A percentile compares a stretch with the other conserved stretches of the same genome.
Conservation (phyloP, 768 basidiomycete species). For the Pleurotus tuoliensis region DNA sequence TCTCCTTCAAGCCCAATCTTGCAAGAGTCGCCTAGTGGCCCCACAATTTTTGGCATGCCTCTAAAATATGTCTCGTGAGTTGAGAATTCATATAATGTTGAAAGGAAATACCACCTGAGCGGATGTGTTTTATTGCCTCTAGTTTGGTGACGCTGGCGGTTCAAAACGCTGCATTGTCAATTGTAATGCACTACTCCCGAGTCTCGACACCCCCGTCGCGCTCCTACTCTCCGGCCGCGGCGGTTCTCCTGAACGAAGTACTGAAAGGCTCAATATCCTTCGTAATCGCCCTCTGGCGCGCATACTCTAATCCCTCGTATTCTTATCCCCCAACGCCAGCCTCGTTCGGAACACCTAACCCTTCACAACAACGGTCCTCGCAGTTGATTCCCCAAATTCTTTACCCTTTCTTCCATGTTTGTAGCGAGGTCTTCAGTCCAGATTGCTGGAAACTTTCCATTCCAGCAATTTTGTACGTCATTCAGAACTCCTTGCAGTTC, state of each 20-base stretch:
- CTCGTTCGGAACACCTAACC: constrained; percentile 1
- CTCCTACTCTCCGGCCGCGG: constrained; percentile 90
- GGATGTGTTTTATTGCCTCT: constrained; percentile 1
- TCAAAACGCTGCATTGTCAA: constrained; percentile 92
- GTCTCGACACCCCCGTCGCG: constrained; percentile 74
- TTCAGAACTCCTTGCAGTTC: constrained; percentile 97
- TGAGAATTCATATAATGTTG: constrained; percentile 5
- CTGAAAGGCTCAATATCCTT: constrained; percentile 93
- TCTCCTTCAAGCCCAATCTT: background rate
- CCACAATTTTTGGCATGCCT: constrained; percentile 66
- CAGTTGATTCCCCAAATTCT: background rate
- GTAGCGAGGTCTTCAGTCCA: constrained; percentile 74
- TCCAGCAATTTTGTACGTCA: constrained; percentile 79
- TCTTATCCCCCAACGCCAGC: background rate
- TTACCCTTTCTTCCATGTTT: constrained; percentile 50
- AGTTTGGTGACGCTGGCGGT: constrained; percentile 85
- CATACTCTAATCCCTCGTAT: constrained; percentile 20
- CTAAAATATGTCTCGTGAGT: constrained; percentile 81
- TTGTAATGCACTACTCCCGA: constrained; percentile 99
- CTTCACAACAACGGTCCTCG: background rate
- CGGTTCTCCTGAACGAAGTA: constrained; percentile 92
- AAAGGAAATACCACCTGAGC: constrained; percentile 7
- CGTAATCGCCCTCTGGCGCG: constrained; percentile 67
- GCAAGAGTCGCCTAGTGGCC: constrained; percentile 19
- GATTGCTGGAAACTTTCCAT: constrained; percentile 99